A percentile compares a stretch with the other conserved stretches of the same genome.
Conservation (phyloP, 2,329 filamentous ascomycete species). For the Apiospora saccharicola region DNA sequence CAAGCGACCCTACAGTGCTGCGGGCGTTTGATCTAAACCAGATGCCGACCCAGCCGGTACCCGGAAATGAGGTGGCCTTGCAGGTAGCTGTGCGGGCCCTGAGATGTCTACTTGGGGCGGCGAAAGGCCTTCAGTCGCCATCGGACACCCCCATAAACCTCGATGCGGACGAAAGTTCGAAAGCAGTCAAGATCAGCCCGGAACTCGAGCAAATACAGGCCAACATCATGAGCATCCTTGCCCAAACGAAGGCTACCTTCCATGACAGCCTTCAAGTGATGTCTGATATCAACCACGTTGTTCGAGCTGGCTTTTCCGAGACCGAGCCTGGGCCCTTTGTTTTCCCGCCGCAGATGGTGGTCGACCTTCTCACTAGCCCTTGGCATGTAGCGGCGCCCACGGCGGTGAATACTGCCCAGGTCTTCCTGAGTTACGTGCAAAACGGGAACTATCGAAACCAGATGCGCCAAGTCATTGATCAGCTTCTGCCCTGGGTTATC, state of each 20-base stretch:
- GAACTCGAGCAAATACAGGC: slow-evolving; percentile 49
- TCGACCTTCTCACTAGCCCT: slow-evolving; percentile 67
- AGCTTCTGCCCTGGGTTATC: slow-evolving; percentile 68
- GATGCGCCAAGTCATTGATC: slow-evolving; percentile 56
- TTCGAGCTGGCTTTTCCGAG: slow-evolving; percentile 80
- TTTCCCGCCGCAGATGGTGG: slow-evolving; percentile 70
- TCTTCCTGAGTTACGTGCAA: slow-evolving; percentile 69
- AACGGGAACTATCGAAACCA: slow-evolving; percentile 50
- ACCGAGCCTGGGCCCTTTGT: slow-evolving; percentile 79
- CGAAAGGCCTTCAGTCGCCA: slow-evolving; percentile 74
- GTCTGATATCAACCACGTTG: slow-evolving; percentile 74
- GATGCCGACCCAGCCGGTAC: slow-evolving; percentile 34
- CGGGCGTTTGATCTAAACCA: slow-evolving; percentile 40
- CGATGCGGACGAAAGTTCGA: slow-evolving; percentile 54
- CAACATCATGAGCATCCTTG: slow-evolving; percentile 55
- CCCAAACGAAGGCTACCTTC: slow-evolving; percentile 56
- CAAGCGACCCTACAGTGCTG: slow-evolving; percentile 38
- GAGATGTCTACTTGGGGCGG: slow-evolving; percentile 73
- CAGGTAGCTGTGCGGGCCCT: slow-evolving; percentile 64
- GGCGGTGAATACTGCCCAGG: slow-evolving; percentile 75
- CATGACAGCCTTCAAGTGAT: slow-evolving; percentile 62
- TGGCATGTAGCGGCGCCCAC: slow-evolving; percentile 71
- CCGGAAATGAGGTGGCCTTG: slow-evolving; percentile 51
- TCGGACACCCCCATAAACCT: slow-evolving; percentile 73
- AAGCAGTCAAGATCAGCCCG: slow-evolving; percentile 24